These are phyloP conservation scores for Rhinocladiella mackenziei DNA, from an alignment of 2,329 filamentous ascomycete species.

Conservation along the genomic window DNA sequence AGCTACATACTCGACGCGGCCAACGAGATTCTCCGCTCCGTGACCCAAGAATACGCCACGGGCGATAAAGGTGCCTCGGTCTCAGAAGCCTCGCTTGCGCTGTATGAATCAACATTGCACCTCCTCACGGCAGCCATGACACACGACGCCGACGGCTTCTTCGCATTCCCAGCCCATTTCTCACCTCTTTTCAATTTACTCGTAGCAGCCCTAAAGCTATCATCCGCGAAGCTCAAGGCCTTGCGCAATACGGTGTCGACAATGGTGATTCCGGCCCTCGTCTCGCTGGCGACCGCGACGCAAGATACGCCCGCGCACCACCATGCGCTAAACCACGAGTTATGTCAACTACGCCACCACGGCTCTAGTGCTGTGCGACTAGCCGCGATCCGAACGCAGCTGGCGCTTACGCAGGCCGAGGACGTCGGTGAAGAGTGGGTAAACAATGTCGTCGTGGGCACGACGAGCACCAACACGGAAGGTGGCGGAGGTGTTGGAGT, in stretches of 20 bases:
- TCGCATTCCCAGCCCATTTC: slow-evolving; percentile 70
- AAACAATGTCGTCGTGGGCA: slow-evolving; percentile 38
- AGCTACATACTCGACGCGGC: slow-evolving; percentile 77
- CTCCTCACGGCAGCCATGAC: slow-evolving; percentile 12
- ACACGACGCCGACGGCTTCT: slow-evolving; percentile 31
- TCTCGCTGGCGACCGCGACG: slow-evolving; percentile 57
- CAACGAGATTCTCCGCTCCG: slow-evolving; percentile 55
- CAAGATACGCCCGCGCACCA: slow-evolving; percentile 71
- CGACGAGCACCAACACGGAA: slow-evolving; percentile 11
- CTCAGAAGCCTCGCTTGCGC: too few species aligned
- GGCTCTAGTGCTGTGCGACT: slow-evolving; percentile 69
- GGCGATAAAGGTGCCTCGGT: too few species aligned
- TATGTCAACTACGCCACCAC: slow-evolving; percentile 71
- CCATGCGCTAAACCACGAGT: slow-evolving; percentile 75
- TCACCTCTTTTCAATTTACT: slow-evolving; percentile 65
- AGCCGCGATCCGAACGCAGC: slow-evolving; percentile 76
- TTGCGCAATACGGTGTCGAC: slow-evolving; percentile 67
- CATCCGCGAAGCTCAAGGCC: slow-evolving; percentile 37
- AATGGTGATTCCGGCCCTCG: slow-evolving; percentile 38
- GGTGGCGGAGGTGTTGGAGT: too few species aligned
- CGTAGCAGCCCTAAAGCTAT: slow-evolving; percentile 60
- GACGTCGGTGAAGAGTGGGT: slow-evolving; percentile 91
- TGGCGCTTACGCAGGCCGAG: slow-evolving; percentile 63
- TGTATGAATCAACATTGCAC: slow-evolving; percentile 24
- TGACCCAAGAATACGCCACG: slow-evolving; percentile 27